These are phyloP conservation scores for Fusarium chlamydosporum DNA, from an alignment of 2,329 filamentous ascomycete species.

Conservation along the genomic window DNA sequence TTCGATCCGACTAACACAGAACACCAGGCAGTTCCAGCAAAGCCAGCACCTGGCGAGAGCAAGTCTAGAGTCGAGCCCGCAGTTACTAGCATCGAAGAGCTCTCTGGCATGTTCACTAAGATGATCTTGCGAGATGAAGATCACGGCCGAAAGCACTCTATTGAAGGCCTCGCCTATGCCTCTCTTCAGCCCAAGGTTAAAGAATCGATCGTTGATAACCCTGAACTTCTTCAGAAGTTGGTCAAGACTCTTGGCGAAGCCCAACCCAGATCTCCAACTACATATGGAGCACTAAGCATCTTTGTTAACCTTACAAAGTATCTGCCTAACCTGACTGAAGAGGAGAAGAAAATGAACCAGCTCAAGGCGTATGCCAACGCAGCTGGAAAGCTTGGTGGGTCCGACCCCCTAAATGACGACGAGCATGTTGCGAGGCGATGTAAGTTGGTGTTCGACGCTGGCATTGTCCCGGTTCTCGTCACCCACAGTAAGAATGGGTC, in stretches of 20 bases:
- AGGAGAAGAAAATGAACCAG: constrained; percentile 92
- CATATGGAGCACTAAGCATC: constrained; percentile 89
- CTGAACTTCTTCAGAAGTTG: constrained; percentile 76
- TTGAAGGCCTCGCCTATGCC: constrained; percentile 93
- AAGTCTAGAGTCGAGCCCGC: constrained; percentile 66
- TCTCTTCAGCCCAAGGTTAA: constrained; percentile 89
- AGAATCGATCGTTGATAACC: constrained; percentile 80
- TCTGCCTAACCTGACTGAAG: constrained; percentile 82
- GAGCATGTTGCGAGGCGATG: constrained; percentile 82
- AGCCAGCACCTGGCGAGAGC: constrained; percentile 57
- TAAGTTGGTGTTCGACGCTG: constrained; percentile 81
- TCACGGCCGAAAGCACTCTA: constrained; percentile 74
- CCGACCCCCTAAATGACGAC: constrained; percentile 81
- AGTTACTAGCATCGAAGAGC: constrained; percentile 74
- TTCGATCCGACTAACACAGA: constrained; percentile 64
- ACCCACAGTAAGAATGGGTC: constrained; percentile 81
- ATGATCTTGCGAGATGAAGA: constrained; percentile 74
- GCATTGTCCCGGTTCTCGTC: constrained; percentile 82
- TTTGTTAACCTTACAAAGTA: constrained; percentile 89
- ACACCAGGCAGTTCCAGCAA: constrained; percentile 68
- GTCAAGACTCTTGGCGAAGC: constrained; percentile 73
- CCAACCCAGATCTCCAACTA: constrained; percentile 75
- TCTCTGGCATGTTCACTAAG: constrained; percentile 74
- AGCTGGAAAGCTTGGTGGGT: constrained; percentile 73
- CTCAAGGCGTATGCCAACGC: constrained; percentile 95